Evolutionary conservation across 495 filamentous ascomycete genomes (phyloP), one percentile per base, ranked within the genome.

Genomic region (Rusavskia elegans): DNA sequence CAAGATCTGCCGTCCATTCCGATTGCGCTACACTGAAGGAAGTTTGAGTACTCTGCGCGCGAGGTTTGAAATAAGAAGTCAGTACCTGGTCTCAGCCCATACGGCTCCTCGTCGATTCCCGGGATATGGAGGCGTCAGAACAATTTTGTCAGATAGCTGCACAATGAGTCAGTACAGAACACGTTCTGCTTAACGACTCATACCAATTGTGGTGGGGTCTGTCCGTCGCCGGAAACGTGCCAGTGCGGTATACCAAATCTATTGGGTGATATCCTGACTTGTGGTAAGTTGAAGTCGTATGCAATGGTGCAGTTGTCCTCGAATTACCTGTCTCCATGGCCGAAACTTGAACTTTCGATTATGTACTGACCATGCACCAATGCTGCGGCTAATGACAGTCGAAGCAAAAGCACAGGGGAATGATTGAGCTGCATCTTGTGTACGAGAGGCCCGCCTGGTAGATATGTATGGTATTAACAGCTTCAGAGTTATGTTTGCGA

Each of bases 61-160:
- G 46, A 11, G 29, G 30, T 32, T 25, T 49, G 5, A 21, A 6
- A 8, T 45, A 27, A 23, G 25, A 45, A 23, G 21, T 29, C 77
- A 69, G 57, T 76, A 73, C 69, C 73, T 68, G 29, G 71, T 74
- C 48, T 89, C 79, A 30, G 83, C 71, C 88, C 92, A 98, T 53
- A 87, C 63, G 45, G 82, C 84, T 55, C 85, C 86, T 66, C 89
- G 79, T 56, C 80, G 78, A 64, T 92, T 92, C 42, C 92, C 92
- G 10, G 90, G 89, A 48, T 77, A 79, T 8, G 86, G 82, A 1
- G 93, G 92, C 9, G 93, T 98, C 45, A 98, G 73, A 61, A 98
- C 86, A 50, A 97, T 53, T 63, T 89, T 88, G 70, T 97, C 87
- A 44, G 88, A 93, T 55, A 97, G 77, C 72, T 75, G 37, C n/a